Percentiles rank a stretch among this genome's conserved stretches.
Evolutionary conservation across 441 rosid genomes (phyloP).

Genomic region (Euphorbia schlechtendalii): DNA sequence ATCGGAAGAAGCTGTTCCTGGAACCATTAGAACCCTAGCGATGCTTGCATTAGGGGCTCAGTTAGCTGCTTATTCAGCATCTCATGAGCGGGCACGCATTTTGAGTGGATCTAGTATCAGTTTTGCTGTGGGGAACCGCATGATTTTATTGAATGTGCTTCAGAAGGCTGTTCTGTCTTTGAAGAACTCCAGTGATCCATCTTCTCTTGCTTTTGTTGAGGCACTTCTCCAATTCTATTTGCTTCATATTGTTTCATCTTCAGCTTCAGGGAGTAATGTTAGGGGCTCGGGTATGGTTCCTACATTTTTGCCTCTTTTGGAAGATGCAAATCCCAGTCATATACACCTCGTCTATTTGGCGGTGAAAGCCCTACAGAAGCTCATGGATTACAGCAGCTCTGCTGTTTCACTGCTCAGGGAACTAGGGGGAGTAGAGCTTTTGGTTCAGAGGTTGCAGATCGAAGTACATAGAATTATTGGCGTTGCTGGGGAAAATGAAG

Average conservation of each 20-base stretch:
- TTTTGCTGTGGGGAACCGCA: slow-evolving; percentile 87
- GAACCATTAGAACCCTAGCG: slow-evolving; percentile 83
- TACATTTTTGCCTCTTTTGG: slow-evolving; percentile 90
- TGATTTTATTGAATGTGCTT: slow-evolving; percentile 93
- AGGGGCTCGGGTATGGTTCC: slow-evolving; percentile 98
- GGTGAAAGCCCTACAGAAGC: slow-evolving; percentile 89
- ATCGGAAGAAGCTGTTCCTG: slow-evolving; percentile 82
- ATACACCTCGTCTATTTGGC: slow-evolving; percentile 92
- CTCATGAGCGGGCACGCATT: slow-evolving; percentile 92
- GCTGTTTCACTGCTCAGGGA: slow-evolving; percentile 89
- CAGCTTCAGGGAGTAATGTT: slow-evolving; percentile 81
- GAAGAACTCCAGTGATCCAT: slow-evolving; percentile 70
- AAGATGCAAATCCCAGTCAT: slow-evolving; percentile 78
- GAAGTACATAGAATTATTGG: slow-evolving; percentile 85
- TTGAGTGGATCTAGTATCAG: slow-evolving; percentile 91
- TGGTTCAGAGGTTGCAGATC: slow-evolving; percentile 80
- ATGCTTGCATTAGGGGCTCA: slow-evolving; percentile 97
- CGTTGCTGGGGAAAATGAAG: slow-evolving; percentile 41
- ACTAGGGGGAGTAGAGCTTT: slow-evolving; percentile 91
- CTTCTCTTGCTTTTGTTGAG: slow-evolving; percentile 90
- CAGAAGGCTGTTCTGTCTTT: slow-evolving; percentile 89
- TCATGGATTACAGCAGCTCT: slow-evolving; percentile 95
- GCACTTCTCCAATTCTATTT: slow-evolving; percentile 97
- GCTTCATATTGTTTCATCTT: slow-evolving; percentile 93
- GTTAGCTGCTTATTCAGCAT: slow-evolving; percentile 88